phyloP scores from a whole-genome alignment of 2,329 filamentous ascomycete species.

The Penicillium corylophilum region DNA sequence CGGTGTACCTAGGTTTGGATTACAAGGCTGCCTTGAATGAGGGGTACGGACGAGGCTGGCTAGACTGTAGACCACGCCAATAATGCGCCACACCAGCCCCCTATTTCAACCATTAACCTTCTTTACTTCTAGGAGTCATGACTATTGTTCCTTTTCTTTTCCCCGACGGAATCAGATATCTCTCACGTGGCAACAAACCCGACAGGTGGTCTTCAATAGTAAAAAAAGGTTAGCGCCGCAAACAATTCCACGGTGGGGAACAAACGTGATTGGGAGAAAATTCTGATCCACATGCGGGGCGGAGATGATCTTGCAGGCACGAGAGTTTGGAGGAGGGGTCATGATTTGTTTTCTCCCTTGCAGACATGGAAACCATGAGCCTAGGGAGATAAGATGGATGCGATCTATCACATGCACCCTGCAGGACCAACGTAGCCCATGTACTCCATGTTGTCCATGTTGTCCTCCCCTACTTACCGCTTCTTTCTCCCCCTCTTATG shows the following conservation, averaged over 20 bases:
- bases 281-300: constrained; percentile 21
- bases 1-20: not conserved
- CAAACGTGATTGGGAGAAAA: constrained; percentile 19
- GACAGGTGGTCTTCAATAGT: not conserved
- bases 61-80: not conserved
- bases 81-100: not conserved
- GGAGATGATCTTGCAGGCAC: constrained; percentile 25
- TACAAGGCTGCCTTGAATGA: not conserved
- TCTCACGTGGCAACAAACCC: not conserved
- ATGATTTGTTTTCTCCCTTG: constrained; percentile 6
- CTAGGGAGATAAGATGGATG: not conserved
- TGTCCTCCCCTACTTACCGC: constrained; percentile 17
- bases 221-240: constrained; percentile 15
- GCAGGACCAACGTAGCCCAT: constrained; percentile 4
- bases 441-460: not conserved
- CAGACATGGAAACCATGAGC: not conserved
- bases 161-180: too few species aligned
- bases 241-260: not conserved
- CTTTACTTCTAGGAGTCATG: too few species aligned
- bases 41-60: not conserved
- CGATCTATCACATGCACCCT: constrained; percentile 22
- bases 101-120: not conserved
- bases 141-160: too few species aligned
- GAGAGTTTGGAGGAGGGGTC: constrained; percentile 3
- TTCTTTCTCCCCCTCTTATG: constrained; percentile 2